Evolutionary conservation across 2,329 filamentous ascomycete species (phyloP).

Genomic region (Fusarium bactridioides): DNA sequence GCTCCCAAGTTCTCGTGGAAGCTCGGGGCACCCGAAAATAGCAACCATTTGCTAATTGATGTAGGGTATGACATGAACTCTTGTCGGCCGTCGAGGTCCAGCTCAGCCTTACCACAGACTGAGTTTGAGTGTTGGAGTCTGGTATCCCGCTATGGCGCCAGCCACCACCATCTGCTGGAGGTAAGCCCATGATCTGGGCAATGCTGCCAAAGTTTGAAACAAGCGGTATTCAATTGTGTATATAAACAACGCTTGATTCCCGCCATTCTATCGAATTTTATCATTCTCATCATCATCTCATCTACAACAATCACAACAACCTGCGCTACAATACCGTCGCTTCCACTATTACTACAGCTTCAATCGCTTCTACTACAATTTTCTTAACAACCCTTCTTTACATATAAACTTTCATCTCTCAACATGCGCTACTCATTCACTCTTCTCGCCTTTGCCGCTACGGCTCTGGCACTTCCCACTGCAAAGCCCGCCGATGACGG

Average conservation of each 20-base stretch:
- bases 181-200: background rate
- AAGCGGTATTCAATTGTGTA: background rate
- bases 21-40: constrained; percentile 22
- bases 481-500: constrained; percentile 30
- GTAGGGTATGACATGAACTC: background rate
- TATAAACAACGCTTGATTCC: constrained; percentile 9
- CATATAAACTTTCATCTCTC: background rate
- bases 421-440: constrained; percentile 36
- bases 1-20: background rate
- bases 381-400: background rate
- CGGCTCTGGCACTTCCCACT: constrained; percentile 33
- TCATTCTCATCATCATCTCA: constrained; percentile 19
- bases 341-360: background rate
- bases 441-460: constrained; percentile 33
- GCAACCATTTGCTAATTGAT: background rate
- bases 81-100: background rate
- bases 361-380: background rate
- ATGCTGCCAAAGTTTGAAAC: background rate
- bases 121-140: background rate
- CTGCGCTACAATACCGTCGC: background rate
- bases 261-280: background rate
- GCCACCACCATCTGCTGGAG: background rate
- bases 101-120: constrained; percentile 8
- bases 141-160: background rate
- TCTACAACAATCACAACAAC: background rate